A percentile compares a stretch with the other conserved stretches of the same genome.
Evolutionary conservation across 2,329 filamentous ascomycete species (phyloP).

Genomic region (Raffaelea ambrosiae): DNA sequence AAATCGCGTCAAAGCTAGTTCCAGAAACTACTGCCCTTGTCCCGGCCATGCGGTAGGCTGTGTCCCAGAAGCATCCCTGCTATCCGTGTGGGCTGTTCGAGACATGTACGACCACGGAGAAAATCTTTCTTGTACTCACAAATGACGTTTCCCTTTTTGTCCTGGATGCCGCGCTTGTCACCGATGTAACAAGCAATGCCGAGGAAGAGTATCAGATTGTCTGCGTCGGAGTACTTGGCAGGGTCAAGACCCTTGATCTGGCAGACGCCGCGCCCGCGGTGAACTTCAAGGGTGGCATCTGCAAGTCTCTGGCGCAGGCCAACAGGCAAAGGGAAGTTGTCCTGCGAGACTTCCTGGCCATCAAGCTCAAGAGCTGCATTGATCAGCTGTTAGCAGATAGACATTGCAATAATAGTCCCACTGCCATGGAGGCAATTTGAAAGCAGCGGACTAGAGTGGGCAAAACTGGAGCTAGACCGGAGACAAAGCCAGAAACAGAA

Average conservation of each 20-base stretch:
- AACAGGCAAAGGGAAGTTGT: slow-evolving; percentile 31
- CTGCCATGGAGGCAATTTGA: too few species aligned
- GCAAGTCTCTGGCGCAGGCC: slow-evolving; percentile 24
- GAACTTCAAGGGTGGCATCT: slow-evolving; percentile 24
- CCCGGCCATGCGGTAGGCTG: too few species aligned
- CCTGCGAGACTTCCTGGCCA: slow-evolving; percentile 24
- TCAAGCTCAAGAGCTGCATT: slow-evolving; percentile 19
- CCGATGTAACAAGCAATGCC: slow-evolving; percentile 50
- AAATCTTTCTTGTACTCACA: slow-evolving; percentile 23
- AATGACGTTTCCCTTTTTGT: slow-evolving; percentile 37
- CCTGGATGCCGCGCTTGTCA: slow-evolving; percentile 41
- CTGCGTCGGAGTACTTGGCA: slow-evolving; percentile 37
- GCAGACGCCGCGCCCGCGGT: slow-evolving; percentile 39
- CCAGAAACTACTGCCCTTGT: too few species aligned
- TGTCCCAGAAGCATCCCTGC: too few species aligned
- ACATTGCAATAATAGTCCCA: not conserved
- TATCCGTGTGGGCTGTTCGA: too few species aligned
- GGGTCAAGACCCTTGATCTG: slow-evolving; percentile 46
- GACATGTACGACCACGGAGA: not conserved
- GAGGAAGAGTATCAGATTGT: slow-evolving; percentile 46
- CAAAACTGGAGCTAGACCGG: too few species aligned
- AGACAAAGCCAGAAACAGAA: not conserved
- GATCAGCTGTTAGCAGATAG: not conserved
- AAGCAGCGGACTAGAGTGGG: too few species aligned
- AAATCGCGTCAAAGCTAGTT: too few species aligned